Conservation (phyloP, 225 moss, liverwort and hornwort species). For the Polytrichum commune region DNA sequence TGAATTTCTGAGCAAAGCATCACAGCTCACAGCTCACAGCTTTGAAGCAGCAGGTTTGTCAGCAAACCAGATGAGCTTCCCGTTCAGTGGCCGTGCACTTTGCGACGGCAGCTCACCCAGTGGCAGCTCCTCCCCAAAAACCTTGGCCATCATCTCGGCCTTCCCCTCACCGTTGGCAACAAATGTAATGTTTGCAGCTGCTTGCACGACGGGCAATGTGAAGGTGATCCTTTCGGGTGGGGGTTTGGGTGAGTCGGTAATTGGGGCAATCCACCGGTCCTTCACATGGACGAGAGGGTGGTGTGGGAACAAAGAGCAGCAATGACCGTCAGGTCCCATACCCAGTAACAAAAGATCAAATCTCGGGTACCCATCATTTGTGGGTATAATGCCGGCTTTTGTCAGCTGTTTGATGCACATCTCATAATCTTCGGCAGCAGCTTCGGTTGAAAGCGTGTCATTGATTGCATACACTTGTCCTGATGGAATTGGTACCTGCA, state of each 20-base stretch:
- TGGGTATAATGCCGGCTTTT: slow-evolving; percentile 35
- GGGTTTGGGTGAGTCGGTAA: slow-evolving; percentile 90
- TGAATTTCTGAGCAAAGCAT: too few relatives aligned
- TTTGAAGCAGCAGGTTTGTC: slow-evolving; percentile 72
- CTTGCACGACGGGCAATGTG: slow-evolving; percentile 88
- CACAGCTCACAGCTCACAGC: slow-evolving; percentile 13
- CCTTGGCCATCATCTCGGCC: slow-evolving; percentile 75
- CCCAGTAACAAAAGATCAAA: slow-evolving; percentile 90
- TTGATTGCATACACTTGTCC: slow-evolving; percentile 80
- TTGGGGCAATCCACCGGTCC: slow-evolving; percentile 79
- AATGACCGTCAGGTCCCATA: slow-evolving; percentile 95
- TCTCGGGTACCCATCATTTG: slow-evolving; percentile 62
- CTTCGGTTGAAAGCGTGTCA: slow-evolving; percentile 53
- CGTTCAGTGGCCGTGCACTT: slow-evolving; percentile 70
- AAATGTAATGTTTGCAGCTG: slow-evolving; percentile 77
- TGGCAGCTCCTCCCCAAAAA: slow-evolving; percentile 76
- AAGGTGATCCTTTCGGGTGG: slow-evolving; percentile 92
- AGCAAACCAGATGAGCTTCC: slow-evolving; percentile 83
- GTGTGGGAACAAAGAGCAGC: slow-evolving; percentile 88
- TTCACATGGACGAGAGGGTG: slow-evolving; percentile 75
- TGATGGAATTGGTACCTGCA: slow-evolving; percentile 73
- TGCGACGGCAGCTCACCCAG: slow-evolving; percentile 88
- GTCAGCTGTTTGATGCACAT: slow-evolving; percentile 47
- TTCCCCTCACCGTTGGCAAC: slow-evolving; percentile 84
- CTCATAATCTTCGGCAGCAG: slow-evolving; percentile 81